phyloP scores from a whole-genome alignment of 179 eudicot genomes.

The Actinidia polygama region DNA sequence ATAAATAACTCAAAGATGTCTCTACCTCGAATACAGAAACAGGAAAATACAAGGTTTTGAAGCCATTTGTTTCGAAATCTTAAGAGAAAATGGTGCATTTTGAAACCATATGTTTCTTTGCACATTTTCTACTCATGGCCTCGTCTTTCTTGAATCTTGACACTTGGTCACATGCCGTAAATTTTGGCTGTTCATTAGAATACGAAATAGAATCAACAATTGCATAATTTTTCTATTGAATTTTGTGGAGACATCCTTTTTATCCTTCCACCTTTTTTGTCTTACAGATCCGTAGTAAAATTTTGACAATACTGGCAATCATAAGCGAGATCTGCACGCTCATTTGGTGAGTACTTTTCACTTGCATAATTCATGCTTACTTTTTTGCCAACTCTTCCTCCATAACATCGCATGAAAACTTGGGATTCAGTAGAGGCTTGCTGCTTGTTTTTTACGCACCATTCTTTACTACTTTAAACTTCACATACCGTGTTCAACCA shows the following conservation, averaged over 20 bases:
- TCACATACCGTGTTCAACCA: neutral
- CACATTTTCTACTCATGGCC: neutral
- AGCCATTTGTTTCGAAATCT: no score
- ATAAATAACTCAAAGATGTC: no score
- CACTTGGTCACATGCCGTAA: neutral
- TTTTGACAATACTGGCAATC: conserved; percentile 78
- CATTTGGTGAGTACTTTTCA: conserved; percentile 62
- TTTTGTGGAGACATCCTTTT: neutral
- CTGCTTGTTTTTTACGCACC: neutral
- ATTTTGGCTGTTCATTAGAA: conserved; percentile 8
- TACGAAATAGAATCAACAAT: neutral
- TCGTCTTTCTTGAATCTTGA: neutral
- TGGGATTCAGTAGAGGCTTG: neutral
- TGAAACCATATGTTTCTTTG: neutral
- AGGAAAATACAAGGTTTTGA: no score
- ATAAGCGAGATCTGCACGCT: conserved; percentile 88
- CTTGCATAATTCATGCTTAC: conserved; percentile 5
- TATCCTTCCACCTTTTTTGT: neutral
- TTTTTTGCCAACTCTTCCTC: neutral
- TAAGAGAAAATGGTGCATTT: neutral
- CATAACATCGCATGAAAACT: neutral
- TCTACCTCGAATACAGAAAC: no score
- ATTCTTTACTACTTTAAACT: neutral
- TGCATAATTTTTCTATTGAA: neutral
- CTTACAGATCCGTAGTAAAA: conserved; percentile 82